These are phyloP conservation scores for Protostelium mycophagum DNA, from an alignment of 78 protist species.

Conservation along the genomic window DNA sequence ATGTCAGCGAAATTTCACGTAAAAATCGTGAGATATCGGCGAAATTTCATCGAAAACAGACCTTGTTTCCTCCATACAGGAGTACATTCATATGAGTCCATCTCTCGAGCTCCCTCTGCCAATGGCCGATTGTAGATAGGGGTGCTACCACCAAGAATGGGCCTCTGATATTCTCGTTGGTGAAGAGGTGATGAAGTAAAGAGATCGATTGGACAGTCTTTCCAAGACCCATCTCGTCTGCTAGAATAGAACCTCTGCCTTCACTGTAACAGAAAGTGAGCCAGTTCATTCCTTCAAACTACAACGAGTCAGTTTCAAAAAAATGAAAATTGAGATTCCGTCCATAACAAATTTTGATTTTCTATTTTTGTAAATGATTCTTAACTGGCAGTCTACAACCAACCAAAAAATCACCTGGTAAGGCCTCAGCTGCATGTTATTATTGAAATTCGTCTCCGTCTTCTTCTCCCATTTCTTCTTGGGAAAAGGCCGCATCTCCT, in stretches of 20 bases:
- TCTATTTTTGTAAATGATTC: background rate
- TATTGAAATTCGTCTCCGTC: background rate
- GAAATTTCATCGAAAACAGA: constrained; percentile 22
- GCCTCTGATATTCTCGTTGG: constrained; percentile 65
- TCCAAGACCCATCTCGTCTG: constrained; percentile 92
- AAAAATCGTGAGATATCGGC: background rate
- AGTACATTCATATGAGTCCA: constrained; percentile 31
- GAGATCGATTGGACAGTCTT: constrained; percentile 72
- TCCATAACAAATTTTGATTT: constrained; percentile 13
- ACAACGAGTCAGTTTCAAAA: no score
- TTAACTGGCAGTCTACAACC: background rate
- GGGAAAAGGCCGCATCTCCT: constrained; percentile 10
- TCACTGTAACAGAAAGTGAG: constrained; percentile 45
- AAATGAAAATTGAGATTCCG: no score
- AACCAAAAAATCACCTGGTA: background rate
- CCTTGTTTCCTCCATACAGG: background rate
- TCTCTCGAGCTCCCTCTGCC: constrained; percentile 82
- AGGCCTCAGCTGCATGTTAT: constrained; percentile 18
- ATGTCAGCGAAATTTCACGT: background rate
- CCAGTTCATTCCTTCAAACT: constrained; percentile 87
- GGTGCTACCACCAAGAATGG: constrained; percentile 92
- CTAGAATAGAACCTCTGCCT: constrained; percentile 58
- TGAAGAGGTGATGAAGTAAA: constrained; percentile 32
- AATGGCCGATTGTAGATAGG: constrained; percentile 81
- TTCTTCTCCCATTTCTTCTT: constrained; percentile 37